phyloP scores from a whole-genome alignment of 164 flowering plant species.

The Annona cherimola region DNA sequence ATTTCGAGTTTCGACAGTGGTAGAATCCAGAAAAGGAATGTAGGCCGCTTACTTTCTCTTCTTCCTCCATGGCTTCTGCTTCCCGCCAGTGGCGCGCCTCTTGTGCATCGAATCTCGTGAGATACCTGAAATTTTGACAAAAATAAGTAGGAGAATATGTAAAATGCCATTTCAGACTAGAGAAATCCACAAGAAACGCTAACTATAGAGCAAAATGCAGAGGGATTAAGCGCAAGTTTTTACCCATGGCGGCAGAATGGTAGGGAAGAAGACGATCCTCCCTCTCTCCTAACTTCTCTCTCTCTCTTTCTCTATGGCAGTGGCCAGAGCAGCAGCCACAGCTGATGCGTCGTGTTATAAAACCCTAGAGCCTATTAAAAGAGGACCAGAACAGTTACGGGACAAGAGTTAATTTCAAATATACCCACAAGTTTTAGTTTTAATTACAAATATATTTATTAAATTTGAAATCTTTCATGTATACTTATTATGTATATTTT shows the following conservation, averaged over 20 bases:
- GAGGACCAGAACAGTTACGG: too few species aligned
- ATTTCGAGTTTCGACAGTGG: not conserved
- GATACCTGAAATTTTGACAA: conserved; percentile 4
- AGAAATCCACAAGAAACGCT: not conserved
- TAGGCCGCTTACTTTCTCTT: conserved; percentile 6
- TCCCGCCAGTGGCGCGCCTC: conserved; percentile 12
- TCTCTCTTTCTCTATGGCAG: too few species aligned
- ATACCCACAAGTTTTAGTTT: too few species aligned
- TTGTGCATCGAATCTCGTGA: conserved; percentile 12
- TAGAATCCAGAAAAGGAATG: not conserved
- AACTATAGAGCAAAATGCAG: not conserved
- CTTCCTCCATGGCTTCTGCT: conserved; percentile 7
- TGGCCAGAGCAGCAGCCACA: too few species aligned
- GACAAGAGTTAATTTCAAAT: too few species aligned
- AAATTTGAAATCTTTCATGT: too few species aligned
- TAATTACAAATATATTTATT: too few species aligned
- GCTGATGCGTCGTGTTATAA: too few species aligned
- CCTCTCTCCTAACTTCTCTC: not conserved
- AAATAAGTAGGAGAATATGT: not conserved
- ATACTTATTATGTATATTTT: too few species aligned
- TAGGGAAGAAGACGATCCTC: not conserved
- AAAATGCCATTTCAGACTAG: not conserved
- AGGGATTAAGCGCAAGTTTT: not conserved
- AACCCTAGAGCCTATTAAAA: too few species aligned
- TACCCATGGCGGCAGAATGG: conserved; percentile 1